phyloP scores from a whole-genome alignment of 2,329 filamentous ascomycete species.

The Fusarium fujikuroi region DNA sequence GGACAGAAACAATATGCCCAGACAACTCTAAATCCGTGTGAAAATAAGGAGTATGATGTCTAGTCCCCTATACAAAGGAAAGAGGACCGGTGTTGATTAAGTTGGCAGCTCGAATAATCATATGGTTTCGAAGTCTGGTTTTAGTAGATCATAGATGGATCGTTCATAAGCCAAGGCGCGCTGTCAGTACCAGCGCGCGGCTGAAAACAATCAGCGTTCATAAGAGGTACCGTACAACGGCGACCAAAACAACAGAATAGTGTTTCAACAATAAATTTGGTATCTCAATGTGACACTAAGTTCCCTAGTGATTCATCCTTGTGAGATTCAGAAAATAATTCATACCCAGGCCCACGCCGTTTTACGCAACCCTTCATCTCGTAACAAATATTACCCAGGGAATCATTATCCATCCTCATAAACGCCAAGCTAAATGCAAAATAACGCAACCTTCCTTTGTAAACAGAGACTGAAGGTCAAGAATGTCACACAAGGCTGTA shows the following conservation, averaged over 20 bases:
- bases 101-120: not conserved
- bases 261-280: constrained; percentile 16
- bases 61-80: not conserved
- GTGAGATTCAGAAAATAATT: not conserved
- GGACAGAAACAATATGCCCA: not conserved
- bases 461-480: constrained; percentile 3
- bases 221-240: too few species aligned
- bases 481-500: not conserved
- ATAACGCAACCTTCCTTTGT: constrained; percentile 16
- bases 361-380: not conserved
- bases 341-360: constrained; percentile 1
- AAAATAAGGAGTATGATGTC: not conserved
- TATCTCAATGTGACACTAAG: constrained; percentile 16
- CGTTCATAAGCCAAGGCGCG: not conserved
- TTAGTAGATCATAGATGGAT: not conserved
- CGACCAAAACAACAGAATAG: not conserved
- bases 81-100: not conserved
- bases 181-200: not conserved
- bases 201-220: not conserved
- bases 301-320: not conserved
- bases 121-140: not conserved
- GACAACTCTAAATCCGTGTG: not conserved
- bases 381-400: constrained; percentile 18
- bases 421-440: constrained; percentile 43
- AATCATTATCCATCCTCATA: constrained; percentile 25